These are phyloP conservation scores for Hevea brasiliensis DNA, from an alignment of 345 rosid genomes.

Conservation along the genomic window DNA sequence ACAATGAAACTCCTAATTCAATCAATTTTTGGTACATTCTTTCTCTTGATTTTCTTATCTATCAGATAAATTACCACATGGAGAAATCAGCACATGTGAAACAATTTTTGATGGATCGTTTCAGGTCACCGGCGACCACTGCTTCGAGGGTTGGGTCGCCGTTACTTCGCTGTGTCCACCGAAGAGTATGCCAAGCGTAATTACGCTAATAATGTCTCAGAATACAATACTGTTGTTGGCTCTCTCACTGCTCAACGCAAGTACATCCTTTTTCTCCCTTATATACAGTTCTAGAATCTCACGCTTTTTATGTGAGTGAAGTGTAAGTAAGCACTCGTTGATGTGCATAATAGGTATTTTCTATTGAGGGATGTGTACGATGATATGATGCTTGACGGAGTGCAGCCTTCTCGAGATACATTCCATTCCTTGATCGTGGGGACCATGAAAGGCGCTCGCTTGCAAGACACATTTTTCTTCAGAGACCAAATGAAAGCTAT, in stretches of 20 bases:
- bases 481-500: constrained; percentile 80
- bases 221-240: constrained; percentile 68
- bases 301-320: background rate
- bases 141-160: constrained; percentile 48
- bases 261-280: constrained; percentile 29
- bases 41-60: no score
- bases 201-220: constrained; percentile 69
- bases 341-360: constrained; percentile 39
- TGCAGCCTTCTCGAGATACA: constrained; percentile 73
- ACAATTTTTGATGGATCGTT: background rate
- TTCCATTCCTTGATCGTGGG: constrained; percentile 81
- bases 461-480: constrained; percentile 82
- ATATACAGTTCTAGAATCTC: background rate
- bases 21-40: constrained; percentile 10
- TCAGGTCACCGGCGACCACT: constrained; percentile 47
- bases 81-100: no score
- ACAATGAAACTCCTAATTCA: constrained; percentile 11
- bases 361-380: constrained; percentile 82
- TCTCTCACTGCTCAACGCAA: constrained; percentile 67
- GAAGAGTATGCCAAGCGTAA: constrained; percentile 61
- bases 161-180: constrained; percentile 50
- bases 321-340: background rate
- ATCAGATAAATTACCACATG: no score
- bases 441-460: constrained; percentile 81
- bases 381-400: constrained; percentile 93